A percentile compares a stretch with the other conserved stretches of the same genome.
Evolutionary conservation across 73 alveolate genomes (phyloP).

Genomic region (Uronychia binucleata): DNA sequence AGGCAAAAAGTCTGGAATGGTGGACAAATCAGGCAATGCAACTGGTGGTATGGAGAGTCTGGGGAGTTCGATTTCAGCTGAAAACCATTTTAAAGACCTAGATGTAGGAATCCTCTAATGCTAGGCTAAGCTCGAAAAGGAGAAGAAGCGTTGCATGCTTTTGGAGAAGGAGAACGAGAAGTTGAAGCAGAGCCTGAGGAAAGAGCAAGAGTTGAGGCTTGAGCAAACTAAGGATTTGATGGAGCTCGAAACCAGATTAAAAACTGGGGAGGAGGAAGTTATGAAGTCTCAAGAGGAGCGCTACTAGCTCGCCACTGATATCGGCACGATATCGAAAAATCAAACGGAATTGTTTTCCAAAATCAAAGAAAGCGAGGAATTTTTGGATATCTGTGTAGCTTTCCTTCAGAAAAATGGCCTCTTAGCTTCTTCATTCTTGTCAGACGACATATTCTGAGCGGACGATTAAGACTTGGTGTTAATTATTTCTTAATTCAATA

Average conservation of each 20-base stretch:
- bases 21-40: background rate
- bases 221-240: background rate
- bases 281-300: constrained; percentile 26
- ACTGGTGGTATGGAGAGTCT: background rate
- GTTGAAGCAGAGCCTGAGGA: background rate
- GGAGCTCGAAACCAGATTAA: background rate
- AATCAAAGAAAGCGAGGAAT: constrained; percentile 60
- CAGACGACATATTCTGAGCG: constrained; percentile 28
- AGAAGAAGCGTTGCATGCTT: background rate
- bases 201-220: background rate
- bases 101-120: no score
- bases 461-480: background rate
- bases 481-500: background rate
- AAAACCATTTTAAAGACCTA: no score
- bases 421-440: constrained; percentile 38
- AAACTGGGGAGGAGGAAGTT: background rate
- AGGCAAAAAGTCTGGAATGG: no score
- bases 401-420: constrained; percentile 57
- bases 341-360: constrained; percentile 42
- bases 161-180: background rate
- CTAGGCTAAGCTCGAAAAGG: no score
- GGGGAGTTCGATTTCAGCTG: no score
- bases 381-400: constrained; percentile 42
- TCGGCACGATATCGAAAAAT: constrained; percentile 16
- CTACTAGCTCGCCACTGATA: constrained; percentile 21